Conservation (phyloP, 2,329 filamentous ascomycete species). For the Cyclaneusma minus region DNA sequence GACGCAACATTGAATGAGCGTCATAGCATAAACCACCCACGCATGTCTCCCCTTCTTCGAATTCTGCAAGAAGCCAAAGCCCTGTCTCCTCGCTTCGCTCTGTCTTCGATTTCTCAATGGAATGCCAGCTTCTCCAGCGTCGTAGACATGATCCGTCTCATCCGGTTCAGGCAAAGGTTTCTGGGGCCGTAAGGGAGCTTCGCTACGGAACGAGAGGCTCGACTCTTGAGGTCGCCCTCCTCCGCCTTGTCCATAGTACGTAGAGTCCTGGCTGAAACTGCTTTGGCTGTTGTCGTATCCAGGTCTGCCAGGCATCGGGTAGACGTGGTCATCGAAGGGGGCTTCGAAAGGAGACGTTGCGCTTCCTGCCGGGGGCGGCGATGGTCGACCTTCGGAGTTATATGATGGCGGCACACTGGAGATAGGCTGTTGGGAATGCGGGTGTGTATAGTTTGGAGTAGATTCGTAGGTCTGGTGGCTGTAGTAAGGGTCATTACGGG, state of each 20-base stretch:
- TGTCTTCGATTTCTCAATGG: slow-evolving; percentile 18
- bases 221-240: slow-evolving; percentile 21
- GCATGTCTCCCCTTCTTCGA: slow-evolving; percentile 31
- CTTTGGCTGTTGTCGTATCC: slow-evolving; percentile 23
- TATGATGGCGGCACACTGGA: background rate
- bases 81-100: slow-evolving; percentile 30
- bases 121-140: slow-evolving; percentile 26
- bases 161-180: slow-evolving; percentile 21
- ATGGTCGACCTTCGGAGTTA: background rate
- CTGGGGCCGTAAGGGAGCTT: slow-evolving; percentile 42
- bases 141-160: slow-evolving; percentile 45
- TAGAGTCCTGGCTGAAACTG: slow-evolving; percentile 34
- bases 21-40: slow-evolving; percentile 72
- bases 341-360: slow-evolving; percentile 44
- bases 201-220: slow-evolving; percentile 25
- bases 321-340: slow-evolving; percentile 53
- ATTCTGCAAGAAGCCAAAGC: slow-evolving; percentile 40
- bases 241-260: slow-evolving; percentile 35
- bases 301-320: too few species aligned
- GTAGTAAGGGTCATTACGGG: slow-evolving; percentile 3
- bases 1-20: slow-evolving; percentile 61
- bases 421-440: background rate
- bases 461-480: slow-evolving; percentile 2
- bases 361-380: too few species aligned
- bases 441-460: background rate